phyloP scores from a whole-genome alignment of 1,139 yeast species.

The Yamadazyma sp. region DNA sequence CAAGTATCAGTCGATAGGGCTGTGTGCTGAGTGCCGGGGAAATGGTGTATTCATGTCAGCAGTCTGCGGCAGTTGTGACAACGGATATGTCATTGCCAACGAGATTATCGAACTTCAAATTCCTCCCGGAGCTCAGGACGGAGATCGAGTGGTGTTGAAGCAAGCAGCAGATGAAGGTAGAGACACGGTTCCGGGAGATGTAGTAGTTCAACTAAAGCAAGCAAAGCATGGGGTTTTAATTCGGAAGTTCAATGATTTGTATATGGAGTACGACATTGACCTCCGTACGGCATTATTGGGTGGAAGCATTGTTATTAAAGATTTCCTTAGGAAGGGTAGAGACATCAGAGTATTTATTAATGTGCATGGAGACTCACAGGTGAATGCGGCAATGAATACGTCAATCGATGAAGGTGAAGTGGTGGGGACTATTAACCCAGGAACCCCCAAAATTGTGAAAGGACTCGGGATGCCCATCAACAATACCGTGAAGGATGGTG shows the following conservation, averaged over 20 bases:
- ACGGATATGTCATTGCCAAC: slow-evolving; percentile 42
- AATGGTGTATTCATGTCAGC: slow-evolving; percentile 23
- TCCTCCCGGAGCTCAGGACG: slow-evolving; percentile 53
- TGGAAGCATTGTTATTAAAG: slow-evolving; percentile 44
- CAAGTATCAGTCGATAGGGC: slow-evolving; percentile 33
- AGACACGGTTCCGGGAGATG: slow-evolving; percentile 64
- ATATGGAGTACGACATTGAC: slow-evolving; percentile 46
- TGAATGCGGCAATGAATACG: slow-evolving; percentile 22
- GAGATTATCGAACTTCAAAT: slow-evolving; percentile 53
- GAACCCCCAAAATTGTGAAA: slow-evolving; percentile 46
- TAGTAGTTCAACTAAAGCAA: slow-evolving; percentile 47
- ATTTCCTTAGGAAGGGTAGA: slow-evolving; percentile 46
- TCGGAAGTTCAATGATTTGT: slow-evolving; percentile 51
- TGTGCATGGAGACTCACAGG: slow-evolving; percentile 32
- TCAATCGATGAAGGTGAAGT: slow-evolving; percentile 46
- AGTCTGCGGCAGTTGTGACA: slow-evolving; percentile 31
- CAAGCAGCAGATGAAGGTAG: slow-evolving; percentile 68
- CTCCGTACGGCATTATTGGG: slow-evolving; percentile 56
- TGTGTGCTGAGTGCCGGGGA: slow-evolving; percentile 38
- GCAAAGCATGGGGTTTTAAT: slow-evolving; percentile 40
- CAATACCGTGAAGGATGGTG: slow-evolving; percentile 29
- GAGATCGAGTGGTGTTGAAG: slow-evolving; percentile 50
- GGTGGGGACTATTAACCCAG: slow-evolving; percentile 44
- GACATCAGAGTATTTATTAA: slow-evolving; percentile 39
- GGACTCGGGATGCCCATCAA: slow-evolving; percentile 68